Conservation (phyloP, 768 basidiomycete species). For the Dendrothele bispora region DNA sequence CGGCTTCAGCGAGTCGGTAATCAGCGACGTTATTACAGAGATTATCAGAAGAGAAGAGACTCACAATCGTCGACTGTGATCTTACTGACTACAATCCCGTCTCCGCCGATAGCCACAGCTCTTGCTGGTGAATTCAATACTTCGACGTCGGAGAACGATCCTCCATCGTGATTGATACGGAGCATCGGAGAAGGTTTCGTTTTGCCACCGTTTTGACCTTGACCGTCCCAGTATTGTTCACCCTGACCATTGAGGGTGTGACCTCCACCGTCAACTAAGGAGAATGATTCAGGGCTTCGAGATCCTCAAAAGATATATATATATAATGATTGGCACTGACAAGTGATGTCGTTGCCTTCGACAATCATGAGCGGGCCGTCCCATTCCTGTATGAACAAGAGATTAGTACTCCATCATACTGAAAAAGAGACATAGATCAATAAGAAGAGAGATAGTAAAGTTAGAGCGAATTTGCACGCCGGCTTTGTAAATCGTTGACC, state of each 20-base stretch:
- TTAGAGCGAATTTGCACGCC: too few species aligned
- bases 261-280: slow-evolving; percentile 8
- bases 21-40: neutral
- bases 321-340: slow-evolving; percentile 7
- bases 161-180: slow-evolving; percentile 13
- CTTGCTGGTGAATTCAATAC: slow-evolving; percentile 15
- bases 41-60: too few species aligned
- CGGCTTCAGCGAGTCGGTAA: slow-evolving; percentile 2
- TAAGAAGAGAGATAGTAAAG: slow-evolving; percentile 17
- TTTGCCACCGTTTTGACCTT: slow-evolving; percentile 12
- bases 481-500: too few species aligned
- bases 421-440: too few species aligned
- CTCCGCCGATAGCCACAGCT: slow-evolving; percentile 8
- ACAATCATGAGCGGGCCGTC: slow-evolving; percentile 27
- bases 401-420: too few species aligned
- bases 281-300: too few species aligned
- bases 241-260: slow-evolving; percentile 12
- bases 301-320: too few species aligned
- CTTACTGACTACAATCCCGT: slow-evolving; percentile 2
- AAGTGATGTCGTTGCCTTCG: slow-evolving; percentile 12
- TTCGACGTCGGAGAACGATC: slow-evolving; percentile 11
- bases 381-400: slow-evolving; percentile 8
- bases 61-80: slow-evolving; percentile 6
- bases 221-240: slow-evolving; percentile 13
- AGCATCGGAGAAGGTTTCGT: slow-evolving; percentile 15